These are phyloP conservation scores for Cladosporium velox DNA, from an alignment of 2,329 filamentous ascomycete genomes.

Conservation along the genomic window DNA sequence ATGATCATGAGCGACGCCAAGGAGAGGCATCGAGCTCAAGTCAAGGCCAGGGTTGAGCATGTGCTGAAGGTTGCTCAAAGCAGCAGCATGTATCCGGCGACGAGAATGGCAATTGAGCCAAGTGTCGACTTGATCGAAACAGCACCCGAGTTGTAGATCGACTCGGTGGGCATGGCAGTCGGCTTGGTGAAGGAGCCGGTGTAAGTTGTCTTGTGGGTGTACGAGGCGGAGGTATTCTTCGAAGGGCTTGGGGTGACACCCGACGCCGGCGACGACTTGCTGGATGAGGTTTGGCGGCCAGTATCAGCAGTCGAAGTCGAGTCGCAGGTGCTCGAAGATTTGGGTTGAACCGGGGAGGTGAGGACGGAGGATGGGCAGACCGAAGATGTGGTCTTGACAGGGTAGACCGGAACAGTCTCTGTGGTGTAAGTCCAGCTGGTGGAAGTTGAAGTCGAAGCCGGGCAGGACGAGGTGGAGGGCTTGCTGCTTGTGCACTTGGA, in stretches of 20 bases:
- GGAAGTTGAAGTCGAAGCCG: conserved; percentile 9
- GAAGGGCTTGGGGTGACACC: not conserved
- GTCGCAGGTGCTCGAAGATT: not conserved
- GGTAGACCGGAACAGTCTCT: not conserved
- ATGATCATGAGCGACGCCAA: not conserved
- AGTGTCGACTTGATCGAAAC: not conserved
- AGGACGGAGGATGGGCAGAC: not conserved
- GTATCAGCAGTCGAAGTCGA: conserved; percentile 1
- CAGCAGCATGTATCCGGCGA: conserved; percentile 14
- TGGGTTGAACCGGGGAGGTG: not conserved
- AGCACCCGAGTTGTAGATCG: not conserved
- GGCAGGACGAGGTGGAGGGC: conserved; percentile 8
- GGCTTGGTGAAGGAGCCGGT: conserved; percentile 4
- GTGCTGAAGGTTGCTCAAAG: not conserved
- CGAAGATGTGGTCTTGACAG: not conserved
- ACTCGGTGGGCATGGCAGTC: conserved; percentile 12
- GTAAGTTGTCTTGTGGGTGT: conserved; percentile 5
- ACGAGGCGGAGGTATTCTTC: conserved; percentile 2
- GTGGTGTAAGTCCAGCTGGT: conserved; percentile 19
- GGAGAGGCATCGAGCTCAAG: not conserved
- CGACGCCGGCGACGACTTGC: not conserved
- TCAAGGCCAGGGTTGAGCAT: not conserved
- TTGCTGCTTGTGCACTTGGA: not conserved
- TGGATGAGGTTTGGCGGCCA: not conserved
- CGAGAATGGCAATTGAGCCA: not conserved